A percentile compares a stretch with the other conserved stretches of the same genome.
Conservation (phyloP, 306 rosid species). For the Dryas drummondii region DNA sequence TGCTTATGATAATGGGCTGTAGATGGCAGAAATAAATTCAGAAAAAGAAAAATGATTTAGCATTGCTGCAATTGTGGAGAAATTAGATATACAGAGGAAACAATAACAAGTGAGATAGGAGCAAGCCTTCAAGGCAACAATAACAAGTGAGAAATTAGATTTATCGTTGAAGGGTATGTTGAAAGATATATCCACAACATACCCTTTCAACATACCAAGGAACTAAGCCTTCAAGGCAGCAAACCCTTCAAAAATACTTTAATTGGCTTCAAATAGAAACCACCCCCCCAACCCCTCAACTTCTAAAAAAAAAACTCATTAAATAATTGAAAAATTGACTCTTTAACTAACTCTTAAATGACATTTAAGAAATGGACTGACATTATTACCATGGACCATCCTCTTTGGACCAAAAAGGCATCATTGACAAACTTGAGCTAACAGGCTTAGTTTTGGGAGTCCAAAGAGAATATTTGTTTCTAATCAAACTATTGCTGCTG, state of each 20-base stretch:
- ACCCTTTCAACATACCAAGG: too few species aligned
- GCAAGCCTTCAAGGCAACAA: not conserved
- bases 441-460: not conserved
- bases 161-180: too few species aligned
- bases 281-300: too few species aligned
- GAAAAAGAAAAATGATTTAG: not conserved
- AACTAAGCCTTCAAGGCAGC: not conserved
- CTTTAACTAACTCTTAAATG: not conserved
- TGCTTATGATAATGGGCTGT: not conserved
- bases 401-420: not conserved
- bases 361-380: not conserved
- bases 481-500: not conserved
- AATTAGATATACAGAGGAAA: not conserved
- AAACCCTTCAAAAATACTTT: not conserved
- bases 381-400: not conserved
- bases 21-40: not conserved
- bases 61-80: not conserved
- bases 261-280: not conserved
- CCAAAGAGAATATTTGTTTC: not conserved
- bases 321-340: not conserved
- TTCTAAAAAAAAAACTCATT: not conserved
- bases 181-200: too few species aligned
- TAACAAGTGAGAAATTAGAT: too few species aligned
- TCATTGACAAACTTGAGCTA: not conserved
- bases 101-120: not conserved